Conservation (phyloP, 1,139 yeast species). For the Blastobotrys raffinosifermentans region DNA sequence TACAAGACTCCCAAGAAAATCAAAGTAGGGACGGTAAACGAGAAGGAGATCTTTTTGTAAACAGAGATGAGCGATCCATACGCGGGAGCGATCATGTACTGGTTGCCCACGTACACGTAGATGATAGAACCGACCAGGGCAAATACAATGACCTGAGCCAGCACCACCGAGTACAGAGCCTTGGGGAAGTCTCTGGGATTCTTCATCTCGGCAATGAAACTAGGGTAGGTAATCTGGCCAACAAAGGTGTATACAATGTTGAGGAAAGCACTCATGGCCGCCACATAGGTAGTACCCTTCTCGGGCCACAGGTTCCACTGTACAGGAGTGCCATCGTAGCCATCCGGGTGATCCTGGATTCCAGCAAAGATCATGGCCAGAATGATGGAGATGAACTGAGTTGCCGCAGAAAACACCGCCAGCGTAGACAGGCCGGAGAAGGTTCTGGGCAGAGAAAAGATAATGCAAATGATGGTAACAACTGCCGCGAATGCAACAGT, state of each 20-base stretch:
- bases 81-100: slow-evolving; percentile 53
- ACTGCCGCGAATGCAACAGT: slow-evolving; percentile 48
- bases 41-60: slow-evolving; percentile 50
- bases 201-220: slow-evolving; percentile 56
- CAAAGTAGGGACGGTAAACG: slow-evolving; percentile 58
- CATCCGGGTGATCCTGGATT: slow-evolving; percentile 45
- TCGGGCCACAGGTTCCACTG: slow-evolving; percentile 45
- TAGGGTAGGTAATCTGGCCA: slow-evolving; percentile 58
- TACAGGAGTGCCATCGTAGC: slow-evolving; percentile 39
- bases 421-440: slow-evolving; percentile 46
- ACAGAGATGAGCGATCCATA: slow-evolving; percentile 46
- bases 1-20: slow-evolving; percentile 52
- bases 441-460: slow-evolving; percentile 52
- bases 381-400: slow-evolving; percentile 53
- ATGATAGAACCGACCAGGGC: slow-evolving; percentile 51
- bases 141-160: slow-evolving; percentile 45
- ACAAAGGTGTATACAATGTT: slow-evolving; percentile 59
- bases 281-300: slow-evolving; percentile 47
- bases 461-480: slow-evolving; percentile 42
- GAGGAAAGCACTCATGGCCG: slow-evolving; percentile 50
- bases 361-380: slow-evolving; percentile 52
- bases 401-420: slow-evolving; percentile 47
- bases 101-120: slow-evolving; percentile 53
- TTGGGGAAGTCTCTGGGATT: slow-evolving; percentile 53
- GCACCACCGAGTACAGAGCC: slow-evolving; percentile 48